Base-by-base conservation (phyloP, 2,329 filamentous ascomycete species). In the Erysiphe pulchra region DNA sequence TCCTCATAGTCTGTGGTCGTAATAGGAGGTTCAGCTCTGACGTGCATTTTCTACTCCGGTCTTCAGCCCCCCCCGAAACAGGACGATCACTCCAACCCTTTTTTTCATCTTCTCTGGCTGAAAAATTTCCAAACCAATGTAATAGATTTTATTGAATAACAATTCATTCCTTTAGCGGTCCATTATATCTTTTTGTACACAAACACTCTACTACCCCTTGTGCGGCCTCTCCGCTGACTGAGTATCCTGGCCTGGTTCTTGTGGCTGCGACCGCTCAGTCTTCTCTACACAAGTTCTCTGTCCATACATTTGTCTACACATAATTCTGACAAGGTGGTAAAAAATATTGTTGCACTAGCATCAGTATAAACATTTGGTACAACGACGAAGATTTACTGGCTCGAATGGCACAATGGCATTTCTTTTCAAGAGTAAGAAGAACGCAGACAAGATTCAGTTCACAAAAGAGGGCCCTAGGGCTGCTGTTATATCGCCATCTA, bases 401-500 rank as follows among this genome's bases (percentile, higher is more conserved):
- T 50, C 54, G 52, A 44, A 56, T 57, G 55, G 59, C 57, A 62
- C 61, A 62, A 85, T 85, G 80, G 76, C 80, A 53, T 85, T 85
- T 62, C 69, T 85, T 50, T 85, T 85, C 67, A 83, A 83, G 61
- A 81, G 77, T 47, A 85, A 84, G 64, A 84, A 82, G 63, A 70
- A 73, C 57, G 75, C 79, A 60, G 74, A 77, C 55, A 71, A 75
- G 57, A 64, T 63, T 47, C 59, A 70, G 52, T 63, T 66, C 45
- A 48, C 51, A 39, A 56, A 47, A 47, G 56, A 57, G 43, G 50
- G 48, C 33, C 47, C 54, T 20, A 50, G 50, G 48, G 50, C 48
- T 20, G 52, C 52, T 45, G 50, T 53, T 49, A 52, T 53, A 47
- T 56, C 57, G 7, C 66, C 66, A 56, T 65, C 63, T 45, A 68